These are phyloP conservation scores for Boeremia exigua DNA, from an alignment of 2,329 filamentous ascomycete species.

Conservation along the genomic window DNA sequence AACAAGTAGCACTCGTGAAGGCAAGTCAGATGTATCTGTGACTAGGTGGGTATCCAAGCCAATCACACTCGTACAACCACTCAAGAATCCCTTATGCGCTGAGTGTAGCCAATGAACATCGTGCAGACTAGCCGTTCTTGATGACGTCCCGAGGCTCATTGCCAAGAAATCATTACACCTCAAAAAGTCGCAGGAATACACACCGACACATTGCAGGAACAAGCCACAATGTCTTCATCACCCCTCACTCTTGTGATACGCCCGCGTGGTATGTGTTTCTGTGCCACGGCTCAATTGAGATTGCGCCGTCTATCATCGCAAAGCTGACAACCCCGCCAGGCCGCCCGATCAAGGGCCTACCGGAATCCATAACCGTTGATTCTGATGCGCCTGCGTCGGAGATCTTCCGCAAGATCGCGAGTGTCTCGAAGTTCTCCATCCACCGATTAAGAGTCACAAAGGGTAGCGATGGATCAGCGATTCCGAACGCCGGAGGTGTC, in stretches of 20 bases:
- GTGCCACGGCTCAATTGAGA: slow-evolving; percentile 4
- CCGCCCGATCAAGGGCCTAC: slow-evolving; percentile 67
- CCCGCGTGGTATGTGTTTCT: slow-evolving; percentile 50
- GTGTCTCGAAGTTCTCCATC: slow-evolving; percentile 60
- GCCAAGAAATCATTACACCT: slow-evolving; percentile 16
- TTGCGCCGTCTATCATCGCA: slow-evolving; percentile 7
- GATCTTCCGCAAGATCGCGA: slow-evolving; percentile 64
- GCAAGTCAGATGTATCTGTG: too few relatives aligned
- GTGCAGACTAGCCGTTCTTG: slow-evolving; percentile 4
- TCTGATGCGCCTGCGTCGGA: slow-evolving; percentile 59
- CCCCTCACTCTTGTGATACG: slow-evolving; percentile 53
- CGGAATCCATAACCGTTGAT: slow-evolving; percentile 60
- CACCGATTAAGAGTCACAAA: slow-evolving; percentile 70
- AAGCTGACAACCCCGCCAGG: slow-evolving; percentile 49
- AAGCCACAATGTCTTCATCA: slow-evolving; percentile 50
- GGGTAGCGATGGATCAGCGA: slow-evolving; percentile 64
- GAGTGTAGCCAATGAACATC: slow-evolving; percentile 1
- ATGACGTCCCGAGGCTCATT: slow-evolving; percentile 17
- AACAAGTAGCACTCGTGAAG: too few relatives aligned
- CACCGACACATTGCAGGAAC: slow-evolving; percentile 2
- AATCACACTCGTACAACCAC: too few relatives aligned
- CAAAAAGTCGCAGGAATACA: slow-evolving; percentile 12
- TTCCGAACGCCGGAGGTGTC: slow-evolving; percentile 61
- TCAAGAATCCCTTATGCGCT: too few relatives aligned
- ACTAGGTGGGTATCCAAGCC: too few relatives aligned